Conservation (phyloP, 306 rosid species). For the Vigna radiata region DNA sequence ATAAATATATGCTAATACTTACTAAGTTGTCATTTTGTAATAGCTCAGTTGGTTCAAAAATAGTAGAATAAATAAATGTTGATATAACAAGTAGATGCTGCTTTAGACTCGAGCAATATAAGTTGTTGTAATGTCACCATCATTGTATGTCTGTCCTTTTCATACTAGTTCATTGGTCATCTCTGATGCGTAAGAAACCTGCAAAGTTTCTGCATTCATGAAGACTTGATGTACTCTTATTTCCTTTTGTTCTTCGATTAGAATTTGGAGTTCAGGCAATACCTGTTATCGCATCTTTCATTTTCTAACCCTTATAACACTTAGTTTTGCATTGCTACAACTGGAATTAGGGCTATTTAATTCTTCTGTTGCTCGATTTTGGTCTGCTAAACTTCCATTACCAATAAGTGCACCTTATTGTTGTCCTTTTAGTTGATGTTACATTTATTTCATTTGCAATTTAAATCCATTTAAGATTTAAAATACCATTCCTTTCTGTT, state of each 20-base stretch:
- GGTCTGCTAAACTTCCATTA: constrained; percentile 14
- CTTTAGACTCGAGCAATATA: constrained; percentile 67
- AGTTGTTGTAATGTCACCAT: constrained; percentile 81
- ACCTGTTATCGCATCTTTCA: neutral
- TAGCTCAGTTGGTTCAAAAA: constrained; percentile 32
- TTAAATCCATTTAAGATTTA: neutral
- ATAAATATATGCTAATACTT: neutral
- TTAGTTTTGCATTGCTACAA: neutral
- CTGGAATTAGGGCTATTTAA: neutral
- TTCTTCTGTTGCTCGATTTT: constrained; percentile 13
- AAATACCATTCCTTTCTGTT: neutral
- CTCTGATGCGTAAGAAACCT: constrained; percentile 45
- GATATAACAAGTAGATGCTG: constrained; percentile 48
- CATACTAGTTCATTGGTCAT: constrained; percentile 48
- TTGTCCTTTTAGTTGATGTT: neutral
- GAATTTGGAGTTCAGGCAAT: constrained; percentile 27
- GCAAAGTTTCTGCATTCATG: constrained; percentile 51
- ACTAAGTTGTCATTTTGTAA: constrained; percentile 10
- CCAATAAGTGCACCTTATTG: constrained; percentile 24
- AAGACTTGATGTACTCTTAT: constrained; percentile 44
- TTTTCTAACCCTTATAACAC: neutral
- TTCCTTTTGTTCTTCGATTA: constrained; percentile 37
- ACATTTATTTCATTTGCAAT: neutral
- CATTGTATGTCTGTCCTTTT: constrained; percentile 63
- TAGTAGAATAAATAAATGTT: constrained; percentile 45